Conservation (phyloP, 768 basidiomycete species). For the Dendrothele bispora region DNA sequence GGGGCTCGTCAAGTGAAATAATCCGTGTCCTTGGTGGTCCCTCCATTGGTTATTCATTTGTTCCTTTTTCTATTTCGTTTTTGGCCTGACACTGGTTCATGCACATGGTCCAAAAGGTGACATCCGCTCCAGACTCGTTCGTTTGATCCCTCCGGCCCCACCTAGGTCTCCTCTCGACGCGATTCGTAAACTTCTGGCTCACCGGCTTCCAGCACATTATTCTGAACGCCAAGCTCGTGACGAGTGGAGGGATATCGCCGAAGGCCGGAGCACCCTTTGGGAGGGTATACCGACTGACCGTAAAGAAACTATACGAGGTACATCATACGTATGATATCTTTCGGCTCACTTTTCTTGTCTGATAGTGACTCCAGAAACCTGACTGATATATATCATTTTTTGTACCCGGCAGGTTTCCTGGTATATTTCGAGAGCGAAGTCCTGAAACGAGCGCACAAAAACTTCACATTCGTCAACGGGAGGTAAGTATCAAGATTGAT, state of each 20-base stretch:
- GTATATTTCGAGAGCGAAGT: conserved; percentile 91
- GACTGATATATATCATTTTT: conserved; percentile 1
- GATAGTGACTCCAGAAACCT: background rate
- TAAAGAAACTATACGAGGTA: conserved; percentile 90
- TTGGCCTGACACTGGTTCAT: background rate
- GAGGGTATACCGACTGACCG: conserved; percentile 82
- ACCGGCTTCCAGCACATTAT: conserved; percentile 71
- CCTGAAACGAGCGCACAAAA: conserved; percentile 87
- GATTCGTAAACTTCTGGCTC: conserved; percentile 74
- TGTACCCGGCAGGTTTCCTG: conserved; percentile 66
- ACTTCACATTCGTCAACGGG: conserved; percentile 91
- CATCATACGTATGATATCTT: conserved; percentile 21
- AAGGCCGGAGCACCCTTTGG: conserved; percentile 84
- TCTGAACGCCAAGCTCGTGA: conserved; percentile 77
- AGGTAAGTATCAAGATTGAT: conserved; percentile 44
- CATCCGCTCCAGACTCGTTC: conserved; percentile 84
- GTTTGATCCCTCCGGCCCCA: conserved; percentile 74
- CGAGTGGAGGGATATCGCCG: conserved; percentile 92
- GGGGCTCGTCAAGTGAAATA: conserved; percentile 93
- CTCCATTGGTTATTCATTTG: conserved; percentile 60
- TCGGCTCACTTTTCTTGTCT: too few relatives aligned
- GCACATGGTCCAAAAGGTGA: conserved; percentile 82
- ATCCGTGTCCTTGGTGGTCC: conserved; percentile 88
- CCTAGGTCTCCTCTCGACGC: conserved; percentile 63
- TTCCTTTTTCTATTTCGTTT: conserved; percentile 12